Base-by-base conservation (phyloP, 768 basidiomycete species). In the Lentinula sp. region DNA sequence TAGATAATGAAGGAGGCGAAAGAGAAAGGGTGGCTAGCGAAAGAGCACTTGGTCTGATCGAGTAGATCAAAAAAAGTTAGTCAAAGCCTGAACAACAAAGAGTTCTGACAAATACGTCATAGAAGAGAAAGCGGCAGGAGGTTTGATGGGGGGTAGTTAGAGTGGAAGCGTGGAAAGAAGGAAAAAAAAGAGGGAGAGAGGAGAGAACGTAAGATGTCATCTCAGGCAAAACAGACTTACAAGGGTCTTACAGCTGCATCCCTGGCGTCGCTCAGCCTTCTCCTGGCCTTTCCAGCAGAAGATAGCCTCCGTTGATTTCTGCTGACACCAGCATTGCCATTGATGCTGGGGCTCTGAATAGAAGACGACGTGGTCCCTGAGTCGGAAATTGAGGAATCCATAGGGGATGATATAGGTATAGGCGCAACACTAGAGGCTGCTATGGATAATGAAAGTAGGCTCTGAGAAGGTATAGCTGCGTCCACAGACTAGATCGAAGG, bases 261-360 rank as follows among this genome's bases (percentile, higher is more conserved):
- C 53, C 87, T 78, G 28, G 89, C 90, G 70, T 92, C 91, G 71
- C 88, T 91, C 64, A 90, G 70, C 60, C 91, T 77, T 66, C 91
- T 80, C 68, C 84, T 83, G 28, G 82, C 78, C 72, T 88, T 84
- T 18, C 89, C 86, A 10, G 84, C 80, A 0, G 89, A 91, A 16
- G 88, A 85, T 18, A 90, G 74, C 16, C 89, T 79, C 57, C 90
- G 84, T 70, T 90, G 88, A 66, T 88, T 76, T 66, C 75, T 82
- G 56, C 69, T 57, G 52, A 61, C 34, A 42, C 50, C 50, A 46
- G 32, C 46, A 53, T 39, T 61, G 59, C 66, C 42, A 57, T 66
- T 71, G 60, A 59, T 64, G 15, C 42, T 43, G 55, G 28, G 2
- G 48, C 48, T 52, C 4, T 16, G 18, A 13, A 8, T 49, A 18